Conservation (phyloP, 2,329 filamentous ascomycete genomes). For the Trichophyton equinum region DNA sequence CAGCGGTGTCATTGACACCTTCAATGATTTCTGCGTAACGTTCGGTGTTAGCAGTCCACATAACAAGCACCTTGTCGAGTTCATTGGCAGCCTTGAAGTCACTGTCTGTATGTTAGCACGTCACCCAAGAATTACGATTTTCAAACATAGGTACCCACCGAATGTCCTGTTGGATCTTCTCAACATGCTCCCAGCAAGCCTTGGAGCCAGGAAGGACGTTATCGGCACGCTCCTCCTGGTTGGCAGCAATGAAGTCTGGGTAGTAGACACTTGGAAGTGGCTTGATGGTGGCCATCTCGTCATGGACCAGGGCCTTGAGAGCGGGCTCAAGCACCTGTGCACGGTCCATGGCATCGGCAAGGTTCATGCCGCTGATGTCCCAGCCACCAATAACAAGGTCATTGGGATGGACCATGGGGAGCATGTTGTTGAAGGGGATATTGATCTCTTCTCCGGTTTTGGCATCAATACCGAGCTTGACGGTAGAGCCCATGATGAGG, state of each 20-base stretch:
- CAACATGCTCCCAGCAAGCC: conserved; percentile 75
- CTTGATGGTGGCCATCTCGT: conserved; percentile 82
- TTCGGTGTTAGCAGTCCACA: conserved; percentile 99
- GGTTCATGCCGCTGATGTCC: conserved; percentile 88
- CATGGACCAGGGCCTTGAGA: conserved; percentile 75
- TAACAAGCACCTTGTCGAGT: conserved; percentile 90
- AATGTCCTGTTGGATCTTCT: conserved; percentile 86
- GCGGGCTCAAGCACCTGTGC: conserved; percentile 91
- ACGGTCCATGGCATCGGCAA: conserved; percentile 88
- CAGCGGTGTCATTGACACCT: conserved; percentile 91
- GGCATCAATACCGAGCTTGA: conserved; percentile 85
- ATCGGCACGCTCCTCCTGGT: conserved; percentile 93
- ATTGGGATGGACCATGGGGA: conserved; percentile 96
- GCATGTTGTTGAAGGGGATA: conserved; percentile 84
- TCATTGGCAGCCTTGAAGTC: conserved; percentile 77
- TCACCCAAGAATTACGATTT: background rate
- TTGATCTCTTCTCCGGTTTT: conserved; percentile 82
- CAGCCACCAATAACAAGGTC: conserved; percentile 90
- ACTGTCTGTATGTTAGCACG: conserved; percentile 29
- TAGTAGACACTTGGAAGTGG: conserved; percentile 96
- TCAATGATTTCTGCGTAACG: conserved; percentile 78
- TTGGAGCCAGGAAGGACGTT: conserved; percentile 75
- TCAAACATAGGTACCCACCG: conserved; percentile 39
- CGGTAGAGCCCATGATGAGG: conserved; percentile 89
- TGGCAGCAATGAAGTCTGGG: conserved; percentile 96